Conservation (phyloP, 2,329 filamentous ascomycete genomes). For the Colletotrichum shisoi region DNA sequence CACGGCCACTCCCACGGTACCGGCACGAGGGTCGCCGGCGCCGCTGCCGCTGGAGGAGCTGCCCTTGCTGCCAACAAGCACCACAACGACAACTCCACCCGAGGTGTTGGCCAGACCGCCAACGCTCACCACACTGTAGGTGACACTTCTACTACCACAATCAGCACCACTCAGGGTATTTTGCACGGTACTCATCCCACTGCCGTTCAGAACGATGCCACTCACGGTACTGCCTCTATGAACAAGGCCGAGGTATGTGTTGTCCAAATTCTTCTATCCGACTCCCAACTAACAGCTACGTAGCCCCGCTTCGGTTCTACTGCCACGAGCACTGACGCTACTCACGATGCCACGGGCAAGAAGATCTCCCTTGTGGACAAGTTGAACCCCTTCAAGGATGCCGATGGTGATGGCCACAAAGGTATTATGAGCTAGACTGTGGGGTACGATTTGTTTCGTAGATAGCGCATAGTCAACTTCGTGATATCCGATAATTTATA, state of each 20-base stretch:
- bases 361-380: constrained; percentile 41
- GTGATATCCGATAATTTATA: background rate
- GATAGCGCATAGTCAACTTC: background rate
- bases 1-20: constrained; percentile 9
- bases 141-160: background rate
- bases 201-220: constrained; percentile 2
- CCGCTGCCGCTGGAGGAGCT: constrained; percentile 1
- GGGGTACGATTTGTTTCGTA: background rate
- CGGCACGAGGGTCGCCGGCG: background rate
- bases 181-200: constrained; percentile 28
- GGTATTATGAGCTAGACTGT: constrained; percentile 39
- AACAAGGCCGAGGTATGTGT: constrained; percentile 12
- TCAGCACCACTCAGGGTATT: constrained; percentile 22
- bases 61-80: background rate
- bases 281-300: background rate
- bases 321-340: background rate
- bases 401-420: constrained; percentile 43
- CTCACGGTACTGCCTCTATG: background rate
- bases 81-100: background rate
- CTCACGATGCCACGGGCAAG: constrained; percentile 18
- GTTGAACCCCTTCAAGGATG: constrained; percentile 42
- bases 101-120: constrained; percentile 2
- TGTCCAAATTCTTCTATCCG: accelerated
- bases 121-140: constrained; percentile 20
- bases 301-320: constrained; percentile 18